Evolutionary conservation across 2,329 filamentous ascomycete species (phyloP), one percentile per base, ranked within the genome.

Genomic region (Akanthomyces uredinophilus): DNA sequence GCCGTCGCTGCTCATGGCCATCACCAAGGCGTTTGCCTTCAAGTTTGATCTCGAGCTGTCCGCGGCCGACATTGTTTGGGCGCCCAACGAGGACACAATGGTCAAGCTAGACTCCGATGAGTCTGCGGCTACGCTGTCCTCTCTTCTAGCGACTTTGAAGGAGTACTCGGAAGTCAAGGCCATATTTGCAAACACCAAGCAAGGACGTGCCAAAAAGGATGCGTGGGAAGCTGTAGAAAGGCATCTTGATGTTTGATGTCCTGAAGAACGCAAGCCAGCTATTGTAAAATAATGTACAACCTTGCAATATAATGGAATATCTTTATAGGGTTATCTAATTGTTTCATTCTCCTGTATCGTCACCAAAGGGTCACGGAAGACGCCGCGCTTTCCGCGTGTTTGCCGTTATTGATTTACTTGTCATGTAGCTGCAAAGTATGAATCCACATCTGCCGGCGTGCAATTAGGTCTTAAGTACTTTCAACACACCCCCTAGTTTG

Each of bases 21-120:
- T 75, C 20, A 73, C 73, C 2, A 67, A 74, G 53, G 78, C 80
- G 14, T 71, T 96, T n/a, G 80, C 84, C 4, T 80, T 83, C 66
- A 79, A 82, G 43, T 81, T 90, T 22, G 83, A 81, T 1, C 75
- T 96, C 64, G 83, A 88, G 63, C 83, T 96, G 51, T 78, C 89
- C 61, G 88, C 86, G 67, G 86, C 87, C 20, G 91, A 96, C 61
- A 94, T 97, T 58, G 82, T 96, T 49, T 97, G 91, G 88, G 85
- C 88, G 63, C 84, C 92, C 0, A 95, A 94, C 64, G 85, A 88
- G 69, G 92, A 96, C 65, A 93, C 90, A 0, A 85, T 84, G 71
- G 84, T 90, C 20, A 78, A 79, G 8, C 68, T 93, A 44, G 82
- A 88, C 63, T 81, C 83, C 18, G 77, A 81, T 16, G 79, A 83